phyloP scores from a whole-genome alignment of 768 basidiomycete genomes.

The Collybia sp. region DNA sequence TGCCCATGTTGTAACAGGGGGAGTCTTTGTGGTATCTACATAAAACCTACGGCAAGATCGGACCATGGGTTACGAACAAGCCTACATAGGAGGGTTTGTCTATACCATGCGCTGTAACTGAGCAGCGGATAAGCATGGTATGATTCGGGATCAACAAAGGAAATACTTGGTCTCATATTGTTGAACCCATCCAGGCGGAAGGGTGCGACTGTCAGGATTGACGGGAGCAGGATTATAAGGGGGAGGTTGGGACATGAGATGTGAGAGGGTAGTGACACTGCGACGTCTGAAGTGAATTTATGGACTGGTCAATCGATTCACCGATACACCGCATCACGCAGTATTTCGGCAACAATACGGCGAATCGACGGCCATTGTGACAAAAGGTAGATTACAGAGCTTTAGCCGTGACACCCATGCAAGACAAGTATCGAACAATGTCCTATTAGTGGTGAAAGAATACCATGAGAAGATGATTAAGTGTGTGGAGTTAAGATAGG shows the following conservation, averaged over 20 bases:
- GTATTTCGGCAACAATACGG: constrained; percentile 1
- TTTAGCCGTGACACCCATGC: no score
- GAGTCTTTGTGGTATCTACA: constrained; percentile 58
- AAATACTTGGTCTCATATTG: constrained; percentile 65
- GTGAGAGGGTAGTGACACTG: constrained; percentile 8
- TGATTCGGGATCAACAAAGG: constrained; percentile 18
- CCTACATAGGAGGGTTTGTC: not conserved
- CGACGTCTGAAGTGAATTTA: constrained; percentile 6
- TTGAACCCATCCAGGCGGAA: constrained; percentile 65
- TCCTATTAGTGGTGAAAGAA: constrained; percentile 2
- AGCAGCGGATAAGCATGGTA: constrained; percentile 9
- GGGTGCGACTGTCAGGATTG: constrained; percentile 55
- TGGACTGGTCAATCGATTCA: not conserved
- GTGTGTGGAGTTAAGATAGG: not conserved
- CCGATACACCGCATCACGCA: constrained; percentile 8
- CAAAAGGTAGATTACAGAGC: not conserved
- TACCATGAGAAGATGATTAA: not conserved
- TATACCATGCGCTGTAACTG: constrained; percentile 67
- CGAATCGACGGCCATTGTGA: not conserved
- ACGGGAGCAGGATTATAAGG: constrained; percentile 22
- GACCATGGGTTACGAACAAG: no score
- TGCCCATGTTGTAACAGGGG: constrained; percentile 64
- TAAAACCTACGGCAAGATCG: constrained; percentile 55
- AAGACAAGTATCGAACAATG: not conserved
- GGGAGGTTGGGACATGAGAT: constrained; percentile 38